Conservation (phyloP, 208 protist species). For the Acanthamoeba castellanii region DNA sequence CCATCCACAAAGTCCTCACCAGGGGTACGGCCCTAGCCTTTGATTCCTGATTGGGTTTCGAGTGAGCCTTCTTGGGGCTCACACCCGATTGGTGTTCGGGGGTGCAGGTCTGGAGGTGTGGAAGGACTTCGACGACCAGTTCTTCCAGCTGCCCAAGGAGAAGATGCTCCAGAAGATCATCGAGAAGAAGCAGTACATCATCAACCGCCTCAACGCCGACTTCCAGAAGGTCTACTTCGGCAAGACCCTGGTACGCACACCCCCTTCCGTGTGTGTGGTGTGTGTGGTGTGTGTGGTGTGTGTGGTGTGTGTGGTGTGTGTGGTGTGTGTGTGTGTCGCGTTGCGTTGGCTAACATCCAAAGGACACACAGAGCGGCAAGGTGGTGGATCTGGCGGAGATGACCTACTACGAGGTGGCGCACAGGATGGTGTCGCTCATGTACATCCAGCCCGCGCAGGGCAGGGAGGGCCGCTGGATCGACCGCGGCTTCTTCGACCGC, state of each 20-base stretch:
- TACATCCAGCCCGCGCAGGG: constrained; percentile 77
- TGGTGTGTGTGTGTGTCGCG: not conserved
- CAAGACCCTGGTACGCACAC: not conserved
- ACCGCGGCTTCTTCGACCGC: constrained; percentile 75
- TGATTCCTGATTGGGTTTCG: constrained; percentile 75
- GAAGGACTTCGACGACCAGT: constrained; percentile 87
- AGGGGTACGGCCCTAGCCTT: constrained; percentile 74
- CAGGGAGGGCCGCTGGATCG: constrained; percentile 77
- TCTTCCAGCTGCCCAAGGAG: constrained; percentile 87
- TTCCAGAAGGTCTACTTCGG: constrained; percentile 89
- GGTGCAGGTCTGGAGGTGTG: constrained; percentile 75
- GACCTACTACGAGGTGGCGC: constrained; percentile 88
- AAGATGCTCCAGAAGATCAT: constrained; percentile 81
- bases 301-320: not conserved
- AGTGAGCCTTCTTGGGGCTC: too few relatives aligned
- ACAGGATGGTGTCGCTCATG: constrained; percentile 84
- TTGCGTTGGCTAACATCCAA: not conserved
- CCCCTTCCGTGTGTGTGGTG: not conserved
- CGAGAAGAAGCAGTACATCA: constrained; percentile 86
- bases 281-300: too few relatives aligned
- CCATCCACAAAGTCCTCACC: constrained; percentile 90
- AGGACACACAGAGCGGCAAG: constrained; percentile 76
- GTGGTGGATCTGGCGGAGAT: constrained; percentile 86
- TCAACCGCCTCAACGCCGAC: constrained; percentile 88
- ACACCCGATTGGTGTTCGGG: too few relatives aligned